These are phyloP conservation scores for Phytopythium kandeliae DNA, from an alignment of 352 stramenopile genomes.

Conservation along the genomic window DNA sequence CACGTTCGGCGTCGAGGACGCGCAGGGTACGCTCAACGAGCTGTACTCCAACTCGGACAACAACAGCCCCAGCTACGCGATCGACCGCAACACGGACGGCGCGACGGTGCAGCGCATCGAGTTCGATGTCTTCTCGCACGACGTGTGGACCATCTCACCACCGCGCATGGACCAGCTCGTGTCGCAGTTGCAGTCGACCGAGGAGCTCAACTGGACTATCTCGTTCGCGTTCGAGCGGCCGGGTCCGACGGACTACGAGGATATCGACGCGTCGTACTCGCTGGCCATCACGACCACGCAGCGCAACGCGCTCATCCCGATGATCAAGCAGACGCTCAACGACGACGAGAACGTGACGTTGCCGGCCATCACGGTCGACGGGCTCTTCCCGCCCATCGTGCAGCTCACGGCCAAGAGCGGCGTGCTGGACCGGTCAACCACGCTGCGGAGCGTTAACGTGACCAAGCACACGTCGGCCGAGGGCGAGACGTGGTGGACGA, in stretches of 20 bases:
- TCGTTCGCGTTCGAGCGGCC: slow-evolving; percentile 61
- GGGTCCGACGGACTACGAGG: slow-evolving; percentile 52
- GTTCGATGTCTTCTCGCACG: slow-evolving; percentile 69
- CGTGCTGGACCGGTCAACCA: slow-evolving; percentile 45
- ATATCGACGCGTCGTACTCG: slow-evolving; percentile 47
- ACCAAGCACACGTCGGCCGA: slow-evolving; percentile 44
- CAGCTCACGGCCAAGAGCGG: slow-evolving; percentile 66
- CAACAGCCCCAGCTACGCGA: slow-evolving; percentile 61
- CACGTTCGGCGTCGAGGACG: slow-evolving; percentile 67
- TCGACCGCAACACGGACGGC: slow-evolving; percentile 58
- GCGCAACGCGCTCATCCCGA: slow-evolving; percentile 54
- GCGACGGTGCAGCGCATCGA: slow-evolving; percentile 73
- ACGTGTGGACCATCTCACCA: slow-evolving; percentile 71
- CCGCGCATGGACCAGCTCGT: slow-evolving; percentile 69
- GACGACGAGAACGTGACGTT: slow-evolving; percentile 24
- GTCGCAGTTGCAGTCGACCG: slow-evolving; percentile 57
- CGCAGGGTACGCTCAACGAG: slow-evolving; percentile 65
- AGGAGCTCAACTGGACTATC: slow-evolving; percentile 70
- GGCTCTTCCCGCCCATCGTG: slow-evolving; percentile 55
- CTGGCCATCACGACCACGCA: slow-evolving; percentile 45
- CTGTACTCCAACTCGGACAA: slow-evolving; percentile 72
- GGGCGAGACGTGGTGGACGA: slow-evolving; percentile 62
- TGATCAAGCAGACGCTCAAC: slow-evolving; percentile 62
- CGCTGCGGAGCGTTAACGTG: slow-evolving; percentile 47
- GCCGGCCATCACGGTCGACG: slow-evolving; percentile 38